Evolutionary conservation across 2,329 filamentous ascomycete species (phyloP).

Genomic region (Shiraia bambusicola): DNA sequence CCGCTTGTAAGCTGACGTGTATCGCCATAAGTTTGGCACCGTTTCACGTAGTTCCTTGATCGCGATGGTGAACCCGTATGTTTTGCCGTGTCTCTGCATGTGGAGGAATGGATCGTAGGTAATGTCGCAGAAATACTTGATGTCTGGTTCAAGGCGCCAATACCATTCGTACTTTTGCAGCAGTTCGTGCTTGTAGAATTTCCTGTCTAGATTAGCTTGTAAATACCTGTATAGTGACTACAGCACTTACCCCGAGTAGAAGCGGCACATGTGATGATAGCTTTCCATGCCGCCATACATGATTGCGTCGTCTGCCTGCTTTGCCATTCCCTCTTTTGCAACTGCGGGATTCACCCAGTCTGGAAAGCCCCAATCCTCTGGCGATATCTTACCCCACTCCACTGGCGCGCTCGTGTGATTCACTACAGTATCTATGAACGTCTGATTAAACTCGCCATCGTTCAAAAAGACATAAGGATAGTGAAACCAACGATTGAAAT

Average conservation of each 20-base stretch:
- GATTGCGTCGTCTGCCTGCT: slow-evolving; percentile 94
- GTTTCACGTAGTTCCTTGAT: slow-evolving; percentile 98
- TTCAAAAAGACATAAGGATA: slow-evolving; percentile 99
- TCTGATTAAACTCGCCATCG: slow-evolving; percentile 93
- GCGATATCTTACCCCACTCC: slow-evolving; percentile 91
- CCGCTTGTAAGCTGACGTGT: slow-evolving; percentile 96
- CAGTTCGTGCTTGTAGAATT: slow-evolving; percentile 96
- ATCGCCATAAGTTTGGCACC: slow-evolving; percentile 97
- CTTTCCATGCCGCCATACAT: slow-evolving; percentile 99
- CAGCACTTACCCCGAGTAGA: slow-evolving; percentile 83
- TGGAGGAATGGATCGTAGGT: slow-evolving; percentile 97
- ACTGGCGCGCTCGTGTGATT: slow-evolving; percentile 88
- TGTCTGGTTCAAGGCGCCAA: slow-evolving; percentile 97
- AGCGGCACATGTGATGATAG: slow-evolving; percentile 98
- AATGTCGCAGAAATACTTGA: slow-evolving; percentile 99
- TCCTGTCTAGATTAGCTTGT: slow-evolving; percentile 52
- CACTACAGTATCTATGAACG: slow-evolving; percentile 81
- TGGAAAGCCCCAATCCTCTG: slow-evolving; percentile 92
- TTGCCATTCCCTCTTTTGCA: slow-evolving; percentile 91
- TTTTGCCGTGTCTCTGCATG: slow-evolving; percentile 95
- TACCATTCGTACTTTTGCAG: slow-evolving; percentile 99
- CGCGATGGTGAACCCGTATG: slow-evolving; percentile 97
- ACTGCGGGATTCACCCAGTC: slow-evolving; percentile 95
- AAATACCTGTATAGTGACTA: background rate
- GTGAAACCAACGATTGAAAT: slow-evolving; percentile 98